Evolutionary conservation across 2,329 filamentous ascomycete species (phyloP), one percentile per base, ranked within the genome.

Genomic region (Penicillium crustosum): DNA sequence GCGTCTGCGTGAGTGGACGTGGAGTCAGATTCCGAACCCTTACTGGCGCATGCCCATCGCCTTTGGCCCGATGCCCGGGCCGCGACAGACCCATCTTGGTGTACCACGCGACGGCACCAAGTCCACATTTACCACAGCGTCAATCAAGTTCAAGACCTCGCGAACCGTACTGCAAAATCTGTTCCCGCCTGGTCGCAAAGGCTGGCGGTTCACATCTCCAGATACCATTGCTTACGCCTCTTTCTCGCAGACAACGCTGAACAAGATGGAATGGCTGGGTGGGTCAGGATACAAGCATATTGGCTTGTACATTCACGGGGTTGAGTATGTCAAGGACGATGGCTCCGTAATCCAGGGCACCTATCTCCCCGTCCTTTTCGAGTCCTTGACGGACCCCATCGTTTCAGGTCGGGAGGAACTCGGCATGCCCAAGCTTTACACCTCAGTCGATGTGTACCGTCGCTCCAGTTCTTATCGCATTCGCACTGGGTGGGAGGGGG

Each of bases 261-360:
- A 74, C 38, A 79, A 81, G 0, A 81, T 88, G 77, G 76, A 81
- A 31, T 88, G 85, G 85, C 78, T 89, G 0, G 84, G 82, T 4
- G 85, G 85, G 2, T 71, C 73, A 0, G 84, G 85, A 0, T 88
- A 88, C 67, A 79, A 74, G 19, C 79, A 82, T 62, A 73, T 85
- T 15, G 85, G 84, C 0, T 76, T 89, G 0, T 87, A 85, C 65
- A 80, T 89, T 17, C 86, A 88, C 59, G 85, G 83, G 0, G 81
- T 88, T 1, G 71, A 85, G 59, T 86, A 86, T 61, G 77, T 71
- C 1, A 82, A 80, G 61, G 73, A 77, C 2, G 68, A 82, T 53
- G 83, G 83, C 1, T 72, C 73, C 0, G 71, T 76, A 0, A 65
- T 84, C 1, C 70, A 70, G 13, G 85, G 84, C 2, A 81, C 81